phyloP scores from a whole-genome alignment of 768 basidiomycete species.

The Pisolithus marmoratus region DNA sequence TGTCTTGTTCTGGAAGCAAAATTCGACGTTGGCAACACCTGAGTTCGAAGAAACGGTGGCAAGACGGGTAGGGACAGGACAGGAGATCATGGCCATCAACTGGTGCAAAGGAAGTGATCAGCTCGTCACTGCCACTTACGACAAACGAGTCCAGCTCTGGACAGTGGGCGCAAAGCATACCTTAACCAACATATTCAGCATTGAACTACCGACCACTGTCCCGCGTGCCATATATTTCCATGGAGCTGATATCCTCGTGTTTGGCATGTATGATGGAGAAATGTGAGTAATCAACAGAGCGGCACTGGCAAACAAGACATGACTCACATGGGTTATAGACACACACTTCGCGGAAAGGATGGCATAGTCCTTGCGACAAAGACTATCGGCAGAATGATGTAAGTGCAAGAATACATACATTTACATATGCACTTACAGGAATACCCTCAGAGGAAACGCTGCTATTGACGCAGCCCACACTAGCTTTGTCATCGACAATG shows the following conservation, averaged over 20 bases:
- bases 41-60: constrained; percentile 2
- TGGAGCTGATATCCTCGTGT: background rate
- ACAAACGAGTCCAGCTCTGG: background rate
- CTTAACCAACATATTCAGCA: background rate
- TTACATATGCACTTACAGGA: too few species aligned
- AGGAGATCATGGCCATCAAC: constrained; percentile 7
- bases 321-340: background rate
- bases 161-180: background rate
- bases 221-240: background rate
- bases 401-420: too few species aligned
- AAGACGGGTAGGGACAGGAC: background rate
- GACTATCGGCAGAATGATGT: background rate
- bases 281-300: background rate
- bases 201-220: background rate
- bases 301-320: background rate
- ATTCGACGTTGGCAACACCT: background rate
- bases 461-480: too few species aligned
- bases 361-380: background rate
- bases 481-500: too few species aligned
- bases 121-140: background rate
- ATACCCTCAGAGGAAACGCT: too few species aligned
- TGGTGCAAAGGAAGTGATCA: background rate
- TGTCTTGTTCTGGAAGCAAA: constrained; percentile 3
- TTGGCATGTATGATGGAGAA: constrained; percentile 3
- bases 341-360: background rate